phyloP scores from a whole-genome alignment of 2,329 filamentous ascomycete genomes.

The Penicillium sp. region DNA sequence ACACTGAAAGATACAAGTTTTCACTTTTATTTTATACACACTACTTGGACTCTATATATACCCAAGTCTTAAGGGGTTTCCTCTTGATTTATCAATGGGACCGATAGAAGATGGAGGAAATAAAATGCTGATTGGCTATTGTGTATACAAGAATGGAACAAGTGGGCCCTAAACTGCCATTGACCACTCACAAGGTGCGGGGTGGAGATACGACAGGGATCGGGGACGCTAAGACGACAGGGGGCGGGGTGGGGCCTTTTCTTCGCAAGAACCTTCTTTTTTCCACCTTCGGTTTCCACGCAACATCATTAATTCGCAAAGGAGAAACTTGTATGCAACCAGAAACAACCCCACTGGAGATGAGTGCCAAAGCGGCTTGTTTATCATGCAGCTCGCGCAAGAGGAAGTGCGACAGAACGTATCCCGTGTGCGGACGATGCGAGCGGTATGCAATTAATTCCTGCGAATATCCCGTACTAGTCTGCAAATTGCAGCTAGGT shows the following conservation, averaged over 20 bases:
- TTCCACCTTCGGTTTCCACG: too few relatives aligned
- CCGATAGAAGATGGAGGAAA: neutral
- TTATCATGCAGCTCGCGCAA: conserved; percentile 10
- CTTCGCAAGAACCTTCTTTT: too few relatives aligned
- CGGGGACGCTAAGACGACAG: neutral
- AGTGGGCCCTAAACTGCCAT: neutral
- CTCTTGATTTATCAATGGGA: neutral
- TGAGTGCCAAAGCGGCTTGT: conserved; percentile 4
- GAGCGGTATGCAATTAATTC: conserved; percentile 4
- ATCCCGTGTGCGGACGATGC: conserved; percentile 7
- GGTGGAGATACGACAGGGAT: neutral
- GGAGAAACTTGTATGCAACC: too few relatives aligned
- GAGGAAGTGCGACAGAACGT: conserved; percentile 10
- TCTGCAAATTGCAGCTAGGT: too few relatives aligned
- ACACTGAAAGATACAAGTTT: neutral
- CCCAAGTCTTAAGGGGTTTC: neutral
- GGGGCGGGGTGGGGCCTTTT: neutral
- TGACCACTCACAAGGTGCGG: neutral
- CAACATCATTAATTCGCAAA: too few relatives aligned
- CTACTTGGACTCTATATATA: neutral
- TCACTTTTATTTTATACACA: neutral
- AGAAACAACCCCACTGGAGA: neutral
- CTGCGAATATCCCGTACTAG: too few relatives aligned
- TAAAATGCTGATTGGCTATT: neutral
- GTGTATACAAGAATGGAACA: neutral